Percentiles rank a stretch among this genome's conserved stretches.
Conservation (phyloP, 768 basidiomycete genomes). For the Lactifluus echinatus region DNA sequence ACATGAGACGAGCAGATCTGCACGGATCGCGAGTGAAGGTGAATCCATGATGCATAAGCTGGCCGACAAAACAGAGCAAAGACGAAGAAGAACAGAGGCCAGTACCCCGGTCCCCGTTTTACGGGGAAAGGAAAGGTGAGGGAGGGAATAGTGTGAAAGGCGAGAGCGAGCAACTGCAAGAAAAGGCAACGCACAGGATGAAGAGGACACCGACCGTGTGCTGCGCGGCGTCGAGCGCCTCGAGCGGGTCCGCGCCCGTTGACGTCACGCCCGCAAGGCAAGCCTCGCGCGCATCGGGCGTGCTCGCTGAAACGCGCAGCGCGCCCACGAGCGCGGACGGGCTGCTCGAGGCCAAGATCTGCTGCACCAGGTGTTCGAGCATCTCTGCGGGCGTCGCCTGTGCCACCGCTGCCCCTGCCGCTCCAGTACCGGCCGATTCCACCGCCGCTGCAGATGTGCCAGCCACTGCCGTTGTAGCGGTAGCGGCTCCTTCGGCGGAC, state of each 20-base stretch:
- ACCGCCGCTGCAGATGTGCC: background rate
- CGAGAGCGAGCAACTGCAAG: too few relatives aligned
- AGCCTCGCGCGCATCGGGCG: conserved; percentile 6
- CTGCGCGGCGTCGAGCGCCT: conserved; percentile 4
- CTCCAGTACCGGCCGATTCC: background rate
- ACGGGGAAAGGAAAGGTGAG: background rate
- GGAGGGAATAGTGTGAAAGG: background rate
- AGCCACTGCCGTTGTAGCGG: background rate
- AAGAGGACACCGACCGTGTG: conserved; percentile 13
- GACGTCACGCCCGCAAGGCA: background rate
- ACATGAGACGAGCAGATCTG: conserved; percentile 13
- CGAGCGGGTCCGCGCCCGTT: conserved; percentile 12
- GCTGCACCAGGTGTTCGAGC: conserved; percentile 3
- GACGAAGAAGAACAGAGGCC: background rate
- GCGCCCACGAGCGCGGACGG: background rate
- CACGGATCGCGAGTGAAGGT: too few relatives aligned
- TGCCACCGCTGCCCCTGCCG: background rate
- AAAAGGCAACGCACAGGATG: conserved; percentile 6
- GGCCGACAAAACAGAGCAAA: background rate
- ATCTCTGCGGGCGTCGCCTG: background rate
- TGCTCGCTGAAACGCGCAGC: background rate
- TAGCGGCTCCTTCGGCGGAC: background rate
- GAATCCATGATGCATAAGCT: too few relatives aligned
- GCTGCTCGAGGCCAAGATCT: conserved; percentile 5
- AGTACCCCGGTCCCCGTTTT: too few relatives aligned